A percentile compares a stretch with the other conserved stretches of the same genome.
Evolutionary conservation across 208 protist genomes (phyloP).

Genomic region (Spongospora subterranea): DNA sequence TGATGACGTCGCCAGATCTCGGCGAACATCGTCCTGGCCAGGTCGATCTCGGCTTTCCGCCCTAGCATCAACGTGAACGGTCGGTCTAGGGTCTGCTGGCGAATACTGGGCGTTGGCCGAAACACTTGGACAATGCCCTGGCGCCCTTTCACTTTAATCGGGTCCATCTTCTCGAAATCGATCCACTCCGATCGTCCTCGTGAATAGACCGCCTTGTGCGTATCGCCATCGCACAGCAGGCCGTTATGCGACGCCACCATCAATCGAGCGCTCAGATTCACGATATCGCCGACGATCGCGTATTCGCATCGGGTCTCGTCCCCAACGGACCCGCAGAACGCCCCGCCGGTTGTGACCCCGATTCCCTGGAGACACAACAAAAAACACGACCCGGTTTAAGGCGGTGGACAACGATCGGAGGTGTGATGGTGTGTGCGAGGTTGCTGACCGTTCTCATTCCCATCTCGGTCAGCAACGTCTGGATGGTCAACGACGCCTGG

Average conservation of each 20-base stretch:
- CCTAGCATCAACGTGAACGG: slow-evolving; percentile 28
- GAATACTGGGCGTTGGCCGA: background rate
- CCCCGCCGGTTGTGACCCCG: slow-evolving; percentile 36
- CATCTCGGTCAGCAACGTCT: background rate
- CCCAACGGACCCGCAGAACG: slow-evolving; percentile 57
- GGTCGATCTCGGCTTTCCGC: background rate
- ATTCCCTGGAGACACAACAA: background rate
- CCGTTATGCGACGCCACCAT: slow-evolving; percentile 59
- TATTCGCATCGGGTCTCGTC: slow-evolving; percentile 55
- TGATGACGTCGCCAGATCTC: too few relatives aligned
- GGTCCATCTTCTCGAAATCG: slow-evolving; percentile 23
- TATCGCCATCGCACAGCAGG: slow-evolving; percentile 41
- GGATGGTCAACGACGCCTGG: background rate
- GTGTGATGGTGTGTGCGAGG: too few relatives aligned
- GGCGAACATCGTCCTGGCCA: slow-evolving; percentile 8
- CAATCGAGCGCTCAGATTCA: slow-evolving; percentile 59
- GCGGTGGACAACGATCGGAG: too few relatives aligned
- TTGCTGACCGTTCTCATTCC: background rate
- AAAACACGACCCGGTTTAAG: background rate
- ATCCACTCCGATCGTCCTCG: slow-evolving; percentile 1
- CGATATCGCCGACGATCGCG: slow-evolving; percentile 41
- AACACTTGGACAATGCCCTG: slow-evolving; percentile 33
- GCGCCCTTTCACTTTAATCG: slow-evolving; percentile 52
- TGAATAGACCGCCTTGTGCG: background rate
- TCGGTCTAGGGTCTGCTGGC: background rate